phyloP scores from a whole-genome alignment of 1,139 yeast genomes.

The Saccharomyces hybrid region DNA sequence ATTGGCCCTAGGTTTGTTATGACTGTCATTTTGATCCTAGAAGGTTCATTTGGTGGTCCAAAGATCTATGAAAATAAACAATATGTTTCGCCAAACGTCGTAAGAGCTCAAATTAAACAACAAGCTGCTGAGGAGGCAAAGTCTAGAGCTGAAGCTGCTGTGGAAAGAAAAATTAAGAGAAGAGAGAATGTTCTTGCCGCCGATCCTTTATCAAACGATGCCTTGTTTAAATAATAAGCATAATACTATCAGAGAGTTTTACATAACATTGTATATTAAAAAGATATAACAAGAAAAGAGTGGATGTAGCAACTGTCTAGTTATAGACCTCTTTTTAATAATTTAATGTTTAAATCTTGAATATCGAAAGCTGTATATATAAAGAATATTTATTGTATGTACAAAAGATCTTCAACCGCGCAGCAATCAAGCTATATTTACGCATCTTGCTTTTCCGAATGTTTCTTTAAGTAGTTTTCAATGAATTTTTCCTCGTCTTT shows the following conservation, averaged over 20 bases:
- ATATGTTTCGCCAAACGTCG: constrained; percentile 92
- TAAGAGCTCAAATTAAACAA: constrained; percentile 80
- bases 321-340: neutral
- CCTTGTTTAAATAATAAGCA: constrained; percentile 49
- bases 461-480: constrained; percentile 35
- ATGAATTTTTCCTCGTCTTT: constrained; percentile 87
- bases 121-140: constrained; percentile 76
- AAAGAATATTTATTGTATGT: constrained; percentile 3
- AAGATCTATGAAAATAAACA: constrained; percentile 95
- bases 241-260: neutral
- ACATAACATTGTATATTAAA: constrained; percentile 1
- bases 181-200: constrained; percentile 68
- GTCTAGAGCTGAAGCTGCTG: constrained; percentile 72
- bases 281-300: neutral
- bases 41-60: constrained; percentile 98
- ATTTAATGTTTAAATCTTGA: neutral
- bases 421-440: constrained; percentile 7
- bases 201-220: constrained; percentile 81
- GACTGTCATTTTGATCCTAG: constrained; percentile 84
- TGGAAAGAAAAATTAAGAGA: constrained; percentile 64
- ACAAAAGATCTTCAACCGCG: constrained; percentile 25
- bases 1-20: constrained; percentile 96
- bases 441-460: constrained; percentile 1
- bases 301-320: neutral
- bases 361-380: neutral